Evolutionary conservation across 2,329 filamentous ascomycete species (phyloP), one percentile per base, ranked within the genome.

Genomic region (Monosporascus sp.): DNA sequence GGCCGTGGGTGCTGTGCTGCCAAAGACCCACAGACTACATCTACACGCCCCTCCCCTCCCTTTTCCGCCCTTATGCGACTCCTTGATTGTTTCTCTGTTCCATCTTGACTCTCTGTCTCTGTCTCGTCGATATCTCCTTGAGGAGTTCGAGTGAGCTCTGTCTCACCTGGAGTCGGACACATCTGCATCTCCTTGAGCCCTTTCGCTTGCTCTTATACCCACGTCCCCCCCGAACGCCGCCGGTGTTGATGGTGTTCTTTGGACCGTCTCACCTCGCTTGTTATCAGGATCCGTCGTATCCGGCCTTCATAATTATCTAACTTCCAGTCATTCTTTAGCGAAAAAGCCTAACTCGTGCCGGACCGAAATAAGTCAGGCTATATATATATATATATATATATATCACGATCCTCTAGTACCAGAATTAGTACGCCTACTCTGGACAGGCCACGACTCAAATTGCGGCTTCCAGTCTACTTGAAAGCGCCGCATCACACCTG

Each of bases 31-130:
- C 58, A 49, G 54, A 50, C 58, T 60, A 56, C 60, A 48, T 55
- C 62, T 62, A 66, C 64, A 62, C 60, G 61, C 59, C 65, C 63
- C 61, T 60, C 64, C 66, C 63, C 64, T 67, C 65, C 65, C 64
- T 67, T 67, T 66, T 55, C 60, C 58, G 59, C 58, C 64, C 63
- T 63, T 61, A 57, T 64, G 63, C 60, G 26, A 59, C 61, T 66
- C 63, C 61, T 67, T 62, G 64, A 60, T 63, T 66, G 52, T 54
- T 58, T 58, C 59, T 64, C 65, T 67, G 63, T 63, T 67, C 65
- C 64, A 68, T 65, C 62, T 50, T 62, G 60, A 63, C 62, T 57
- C 60, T 65, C 57, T 68, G 66, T 68, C 63, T 68, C 65, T 68
- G 57, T 61, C 60, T 62, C 58, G 57, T 67, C 56, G 57, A 63